These are phyloP conservation scores for Paramecium sexaurelia DNA, from an alignment of 73 alveolate species.

Conservation along the genomic window DNA sequence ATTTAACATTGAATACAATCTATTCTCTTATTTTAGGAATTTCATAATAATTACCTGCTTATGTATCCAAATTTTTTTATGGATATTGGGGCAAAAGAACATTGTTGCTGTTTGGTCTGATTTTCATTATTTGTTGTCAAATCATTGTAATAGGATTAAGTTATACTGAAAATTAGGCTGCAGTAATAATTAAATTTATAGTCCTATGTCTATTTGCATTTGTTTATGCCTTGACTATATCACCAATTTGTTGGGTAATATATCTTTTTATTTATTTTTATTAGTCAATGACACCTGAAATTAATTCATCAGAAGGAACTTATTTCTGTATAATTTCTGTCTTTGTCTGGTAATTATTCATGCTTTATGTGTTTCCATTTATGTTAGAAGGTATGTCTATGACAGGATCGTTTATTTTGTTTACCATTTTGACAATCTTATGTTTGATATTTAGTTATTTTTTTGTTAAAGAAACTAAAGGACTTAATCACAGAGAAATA, in stretches of 20 bases:
- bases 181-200: neutral
- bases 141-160: neutral
- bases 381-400: slow-evolving; percentile 6
- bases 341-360: neutral
- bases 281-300: slow-evolving; percentile 6
- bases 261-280: neutral
- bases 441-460: neutral
- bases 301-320: neutral
- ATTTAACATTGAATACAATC: neutral
- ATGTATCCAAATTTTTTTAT: neutral
- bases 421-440: neutral
- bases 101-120: neutral
- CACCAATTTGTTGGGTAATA: slow-evolving; percentile 5
- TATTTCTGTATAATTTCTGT: neutral
- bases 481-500: neutral
- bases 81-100: neutral
- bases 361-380: slow-evolving; percentile 28
- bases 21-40: neutral
- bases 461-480: neutral
- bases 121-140: neutral
- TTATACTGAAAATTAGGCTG: neutral
- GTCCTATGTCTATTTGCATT: neutral
- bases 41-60: neutral
- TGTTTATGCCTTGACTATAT: neutral
- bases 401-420: neutral